A percentile compares a stretch with the other conserved stretches of the same genome.
Conservation (phyloP, 176 grass and related monocot genomes). For the Metroxylon sagu region DNA sequence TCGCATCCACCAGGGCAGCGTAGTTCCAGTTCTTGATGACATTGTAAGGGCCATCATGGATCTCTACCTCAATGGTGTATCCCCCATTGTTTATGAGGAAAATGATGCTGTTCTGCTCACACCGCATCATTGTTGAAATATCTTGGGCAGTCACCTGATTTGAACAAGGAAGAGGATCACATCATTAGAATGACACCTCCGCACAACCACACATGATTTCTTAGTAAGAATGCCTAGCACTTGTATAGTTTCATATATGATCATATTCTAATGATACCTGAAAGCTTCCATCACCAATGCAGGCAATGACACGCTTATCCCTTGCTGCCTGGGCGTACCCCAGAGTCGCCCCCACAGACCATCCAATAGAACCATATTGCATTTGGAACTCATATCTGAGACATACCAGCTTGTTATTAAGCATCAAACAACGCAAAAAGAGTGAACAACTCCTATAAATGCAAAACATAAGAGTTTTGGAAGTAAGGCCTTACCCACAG, state of each 20-base stretch:
- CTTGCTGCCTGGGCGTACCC: slow-evolving; percentile 13
- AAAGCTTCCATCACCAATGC: slow-evolving; percentile 21
- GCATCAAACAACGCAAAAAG: background rate
- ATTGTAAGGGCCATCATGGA: slow-evolving; percentile 20
- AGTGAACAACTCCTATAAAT: background rate
- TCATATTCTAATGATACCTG: background rate
- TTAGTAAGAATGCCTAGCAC: no score
- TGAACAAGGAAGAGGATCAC: no score
- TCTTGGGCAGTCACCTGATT: slow-evolving; percentile 14
- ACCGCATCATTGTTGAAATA: slow-evolving; percentile 20
- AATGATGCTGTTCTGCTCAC: slow-evolving; percentile 12
- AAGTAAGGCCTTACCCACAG: background rate
- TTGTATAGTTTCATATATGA: no score
- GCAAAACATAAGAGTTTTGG: no score
- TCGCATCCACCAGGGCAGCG: slow-evolving; percentile 5
- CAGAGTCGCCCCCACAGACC: slow-evolving; percentile 17
- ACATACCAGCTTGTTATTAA: background rate
- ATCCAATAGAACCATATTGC: slow-evolving; percentile 22
- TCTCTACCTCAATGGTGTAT: slow-evolving; percentile 22
- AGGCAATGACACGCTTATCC: slow-evolving; percentile 16
- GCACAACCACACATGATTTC: no score
- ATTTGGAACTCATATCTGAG: slow-evolving; percentile 19
- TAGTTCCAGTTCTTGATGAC: slow-evolving; percentile 28
- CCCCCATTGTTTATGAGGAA: slow-evolving; percentile 23
- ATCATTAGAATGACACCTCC: no score